Evolutionary conservation across 2,329 filamentous ascomycete species (phyloP).

Genomic region (Epicoccum sorghinum): DNA sequence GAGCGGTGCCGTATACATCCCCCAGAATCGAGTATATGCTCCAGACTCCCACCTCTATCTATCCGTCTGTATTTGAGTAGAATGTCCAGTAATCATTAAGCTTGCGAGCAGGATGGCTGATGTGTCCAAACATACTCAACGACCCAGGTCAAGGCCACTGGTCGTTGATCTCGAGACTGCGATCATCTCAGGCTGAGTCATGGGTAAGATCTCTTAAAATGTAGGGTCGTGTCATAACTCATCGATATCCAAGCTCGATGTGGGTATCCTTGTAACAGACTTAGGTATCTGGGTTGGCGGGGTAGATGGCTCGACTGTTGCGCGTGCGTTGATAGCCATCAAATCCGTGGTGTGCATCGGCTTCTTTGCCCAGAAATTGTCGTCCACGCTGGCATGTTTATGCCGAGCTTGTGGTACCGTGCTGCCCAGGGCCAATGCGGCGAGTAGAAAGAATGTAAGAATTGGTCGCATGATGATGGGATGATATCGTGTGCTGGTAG

Average conservation of each 20-base stretch:
- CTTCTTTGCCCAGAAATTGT: constrained; percentile 10
- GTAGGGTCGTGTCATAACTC: constrained; percentile 1
- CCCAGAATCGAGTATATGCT: too few species aligned
- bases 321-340: constrained; percentile 4
- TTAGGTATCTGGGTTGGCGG: neutral
- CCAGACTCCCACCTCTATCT: too few species aligned
- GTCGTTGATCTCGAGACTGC: too few species aligned
- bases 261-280: neutral
- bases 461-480: neutral
- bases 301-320: neutral
- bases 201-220: too few species aligned
- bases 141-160: too few species aligned
- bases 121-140: too few species aligned
- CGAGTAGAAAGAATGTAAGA: neutral
- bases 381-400: neutral
- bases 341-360: constrained; percentile 15
- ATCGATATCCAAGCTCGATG: neutral
- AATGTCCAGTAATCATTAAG: too few species aligned
- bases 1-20: too few species aligned
- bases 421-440: neutral
- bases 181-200: too few species aligned
- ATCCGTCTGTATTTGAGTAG: too few species aligned
- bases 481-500: neutral
- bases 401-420: neutral
- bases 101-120: too few species aligned